Conservation (phyloP, 805 yeast species). For the Candida lessepsii region DNA sequence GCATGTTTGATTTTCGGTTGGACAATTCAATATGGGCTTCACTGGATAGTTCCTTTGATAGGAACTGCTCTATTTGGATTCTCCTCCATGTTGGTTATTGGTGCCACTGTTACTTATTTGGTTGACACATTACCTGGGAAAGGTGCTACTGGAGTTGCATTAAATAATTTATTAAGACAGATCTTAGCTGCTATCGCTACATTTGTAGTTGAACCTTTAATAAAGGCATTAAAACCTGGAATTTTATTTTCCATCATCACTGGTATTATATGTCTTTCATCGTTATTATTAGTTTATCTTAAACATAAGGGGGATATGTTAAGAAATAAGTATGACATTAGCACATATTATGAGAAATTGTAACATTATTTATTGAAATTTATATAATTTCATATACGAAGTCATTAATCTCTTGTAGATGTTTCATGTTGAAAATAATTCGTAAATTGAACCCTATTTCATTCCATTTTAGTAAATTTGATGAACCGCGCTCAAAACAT, state of each 20-base stretch:
- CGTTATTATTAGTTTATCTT: slow-evolving; percentile 44
- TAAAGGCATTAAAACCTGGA: slow-evolving; percentile 67
- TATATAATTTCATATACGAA: not conserved
- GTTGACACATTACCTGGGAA: slow-evolving; percentile 84
- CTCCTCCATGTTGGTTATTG: slow-evolving; percentile 81
- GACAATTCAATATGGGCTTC: slow-evolving; percentile 63
- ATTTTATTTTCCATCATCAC: slow-evolving; percentile 66
- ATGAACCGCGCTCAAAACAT: slow-evolving; percentile 1
- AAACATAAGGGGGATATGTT: slow-evolving; percentile 58
- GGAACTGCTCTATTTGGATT: slow-evolving; percentile 83
- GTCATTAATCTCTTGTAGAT: no score
- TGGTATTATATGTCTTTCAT: slow-evolving; percentile 49
- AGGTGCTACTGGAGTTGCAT: slow-evolving; percentile 87
- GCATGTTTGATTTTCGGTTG: slow-evolving; percentile 78
- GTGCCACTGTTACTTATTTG: slow-evolving; percentile 74
- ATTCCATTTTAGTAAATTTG: not conserved
- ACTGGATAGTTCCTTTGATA: slow-evolving; percentile 77
- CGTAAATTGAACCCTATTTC: not conserved
- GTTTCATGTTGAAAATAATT: no score
- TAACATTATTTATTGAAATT: slow-evolving; percentile 13
- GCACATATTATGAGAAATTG: slow-evolving; percentile 52
- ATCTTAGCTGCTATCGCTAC: slow-evolving; percentile 73
- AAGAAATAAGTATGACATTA: slow-evolving; percentile 62
- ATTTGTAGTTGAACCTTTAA: slow-evolving; percentile 70
- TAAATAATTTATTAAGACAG: slow-evolving; percentile 74